Evolutionary conservation across 1,284 basidiomycete genomes (phyloP).

Genomic region (Sphaerobolus stellatus): DNA sequence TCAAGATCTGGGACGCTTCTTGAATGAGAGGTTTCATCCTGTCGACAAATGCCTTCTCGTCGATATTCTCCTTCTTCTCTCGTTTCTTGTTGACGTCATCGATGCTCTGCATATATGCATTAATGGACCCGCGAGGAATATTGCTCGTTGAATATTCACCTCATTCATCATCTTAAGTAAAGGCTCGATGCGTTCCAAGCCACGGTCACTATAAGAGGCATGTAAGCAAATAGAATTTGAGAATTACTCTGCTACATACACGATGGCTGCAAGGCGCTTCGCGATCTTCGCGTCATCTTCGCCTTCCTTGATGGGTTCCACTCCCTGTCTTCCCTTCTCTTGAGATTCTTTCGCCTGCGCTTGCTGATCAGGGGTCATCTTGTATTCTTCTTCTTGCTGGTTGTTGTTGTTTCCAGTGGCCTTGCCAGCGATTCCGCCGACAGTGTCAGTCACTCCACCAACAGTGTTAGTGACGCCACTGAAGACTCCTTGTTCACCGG

Average conservation of each 20-base stretch:
- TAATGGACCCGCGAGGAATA: background rate
- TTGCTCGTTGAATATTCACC: constrained; percentile 18
- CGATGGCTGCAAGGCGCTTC: constrained; percentile 29
- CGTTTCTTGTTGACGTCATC: constrained; percentile 16
- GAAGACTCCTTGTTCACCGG: background rate
- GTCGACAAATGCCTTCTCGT: constrained; percentile 37
- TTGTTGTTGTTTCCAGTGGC: background rate
- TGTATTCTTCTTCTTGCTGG: background rate
- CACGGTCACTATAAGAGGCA: constrained; percentile 23
- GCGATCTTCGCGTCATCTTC: constrained; percentile 31
- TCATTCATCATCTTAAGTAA: constrained; percentile 36
- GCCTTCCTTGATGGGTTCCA: constrained; percentile 19
- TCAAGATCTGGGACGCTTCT: constrained; percentile 37
- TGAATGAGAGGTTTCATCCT: constrained; percentile 35
- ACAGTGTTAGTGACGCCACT: background rate
- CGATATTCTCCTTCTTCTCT: constrained; percentile 32
- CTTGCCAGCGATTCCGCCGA: background rate
- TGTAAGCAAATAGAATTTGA: background rate
- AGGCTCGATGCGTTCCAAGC: constrained; percentile 30
- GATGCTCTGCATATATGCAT: constrained; percentile 30
- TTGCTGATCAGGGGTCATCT: background rate
- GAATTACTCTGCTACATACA: constrained; percentile 7
- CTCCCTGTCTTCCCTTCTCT: background rate
- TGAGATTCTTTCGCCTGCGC: background rate
- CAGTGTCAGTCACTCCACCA: background rate